A percentile compares a stretch with the other conserved stretches of the same genome.
phyloP scores from a whole-genome alignment of 345 rosid species.

The Populus euphratica region DNA sequence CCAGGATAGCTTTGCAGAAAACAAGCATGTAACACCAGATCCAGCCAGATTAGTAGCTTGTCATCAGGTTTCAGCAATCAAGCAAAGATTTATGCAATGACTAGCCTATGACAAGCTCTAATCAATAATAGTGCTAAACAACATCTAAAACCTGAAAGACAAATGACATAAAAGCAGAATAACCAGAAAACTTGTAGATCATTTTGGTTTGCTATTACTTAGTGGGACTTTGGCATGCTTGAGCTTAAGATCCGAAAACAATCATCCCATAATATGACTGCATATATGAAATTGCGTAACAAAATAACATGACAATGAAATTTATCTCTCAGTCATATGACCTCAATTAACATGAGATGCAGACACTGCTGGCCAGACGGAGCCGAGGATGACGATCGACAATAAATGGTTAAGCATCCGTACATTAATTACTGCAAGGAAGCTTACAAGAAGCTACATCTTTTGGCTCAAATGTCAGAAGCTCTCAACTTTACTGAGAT shows the following conservation, averaged over 20 bases:
- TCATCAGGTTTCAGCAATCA: too few relatives aligned
- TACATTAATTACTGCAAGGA: background rate
- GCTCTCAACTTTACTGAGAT: background rate
- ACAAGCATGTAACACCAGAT: too few relatives aligned
- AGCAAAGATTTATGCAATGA: too few relatives aligned
- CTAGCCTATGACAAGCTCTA: too few relatives aligned
- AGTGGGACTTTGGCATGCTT: background rate
- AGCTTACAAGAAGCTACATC: background rate
- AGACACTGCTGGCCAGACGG: background rate
- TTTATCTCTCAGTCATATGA: background rate
- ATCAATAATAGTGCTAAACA: too few relatives aligned
- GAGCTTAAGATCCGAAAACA: background rate
- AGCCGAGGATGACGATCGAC: too few relatives aligned
- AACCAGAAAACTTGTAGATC: too few relatives aligned
- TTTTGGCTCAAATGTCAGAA: background rate
- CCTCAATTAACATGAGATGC: background rate
- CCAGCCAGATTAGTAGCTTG: too few relatives aligned
- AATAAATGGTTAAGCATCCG: background rate
- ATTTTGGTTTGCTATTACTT: too few relatives aligned
- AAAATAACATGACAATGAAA: background rate
- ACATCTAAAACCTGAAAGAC: too few relatives aligned
- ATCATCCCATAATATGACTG: background rate
- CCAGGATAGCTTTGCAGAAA: too few relatives aligned
- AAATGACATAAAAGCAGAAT: too few relatives aligned
- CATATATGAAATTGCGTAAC: background rate